These are phyloP conservation scores for Hermanozyma aechmeae DNA, from an alignment of 805 yeast genomes.

Conservation along the genomic window DNA sequence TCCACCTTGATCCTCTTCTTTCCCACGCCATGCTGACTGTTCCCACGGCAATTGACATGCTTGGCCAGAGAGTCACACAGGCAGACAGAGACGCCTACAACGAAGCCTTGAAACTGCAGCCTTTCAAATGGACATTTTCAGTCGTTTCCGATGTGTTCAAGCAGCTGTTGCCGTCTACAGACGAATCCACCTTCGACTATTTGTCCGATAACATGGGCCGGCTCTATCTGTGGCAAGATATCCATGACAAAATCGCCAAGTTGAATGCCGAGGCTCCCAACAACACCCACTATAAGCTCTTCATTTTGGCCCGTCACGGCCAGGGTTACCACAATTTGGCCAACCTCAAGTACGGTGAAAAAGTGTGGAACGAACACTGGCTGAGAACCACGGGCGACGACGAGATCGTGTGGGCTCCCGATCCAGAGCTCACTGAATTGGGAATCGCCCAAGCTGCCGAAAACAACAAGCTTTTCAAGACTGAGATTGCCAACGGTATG, in stretches of 20 bases:
- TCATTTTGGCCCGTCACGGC: slow-evolving; percentile 44
- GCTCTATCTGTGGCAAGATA: slow-evolving; percentile 24
- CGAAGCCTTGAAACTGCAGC: no score
- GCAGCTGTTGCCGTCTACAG: slow-evolving; percentile 34
- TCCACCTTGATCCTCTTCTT: no score
- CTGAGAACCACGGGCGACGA: slow-evolving; percentile 37
- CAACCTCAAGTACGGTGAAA: slow-evolving; percentile 35
- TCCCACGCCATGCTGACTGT: no score
- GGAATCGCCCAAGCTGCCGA: slow-evolving; percentile 38
- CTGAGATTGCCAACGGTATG: slow-evolving; percentile 20
- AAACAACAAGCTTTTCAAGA: slow-evolving; percentile 31
- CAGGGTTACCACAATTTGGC: slow-evolving; percentile 46
- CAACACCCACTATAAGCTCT: slow-evolving; percentile 32
- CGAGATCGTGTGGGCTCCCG: slow-evolving; percentile 40
- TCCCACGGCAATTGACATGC: no score
- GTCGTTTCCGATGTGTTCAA: slow-evolving; percentile 34
- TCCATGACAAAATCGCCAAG: slow-evolving; percentile 4
- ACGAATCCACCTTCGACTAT: slow-evolving; percentile 33
- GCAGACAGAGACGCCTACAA: no score
- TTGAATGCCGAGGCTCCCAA: slow-evolving; percentile 10
- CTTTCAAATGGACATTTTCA: slow-evolving; percentile 34
- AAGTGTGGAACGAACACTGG: slow-evolving; percentile 39
- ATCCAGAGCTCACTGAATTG: slow-evolving; percentile 38
- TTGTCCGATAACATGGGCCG: slow-evolving; percentile 36
- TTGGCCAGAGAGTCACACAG: no score